Base-by-base conservation (phyloP, 1,284 basidiomycete genomes). In the Cutaneotrichosporon sp. region DNA sequence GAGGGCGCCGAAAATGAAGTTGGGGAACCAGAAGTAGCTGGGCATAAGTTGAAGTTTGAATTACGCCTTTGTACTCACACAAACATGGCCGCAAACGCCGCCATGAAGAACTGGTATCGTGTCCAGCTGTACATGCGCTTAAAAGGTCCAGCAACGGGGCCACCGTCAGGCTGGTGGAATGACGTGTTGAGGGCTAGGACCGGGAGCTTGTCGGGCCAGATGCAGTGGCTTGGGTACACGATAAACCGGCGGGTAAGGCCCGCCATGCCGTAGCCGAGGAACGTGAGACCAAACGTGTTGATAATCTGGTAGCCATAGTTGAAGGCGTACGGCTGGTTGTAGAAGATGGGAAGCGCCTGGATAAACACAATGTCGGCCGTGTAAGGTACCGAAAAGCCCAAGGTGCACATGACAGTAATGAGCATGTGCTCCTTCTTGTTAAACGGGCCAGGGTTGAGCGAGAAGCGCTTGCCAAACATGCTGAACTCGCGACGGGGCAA, bases 361-460 rank as follows among this genome's bases (percentile, higher is more conserved):
- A 64, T 61, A 41, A 67, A 46, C 13, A 73, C 52, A 41, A 72
- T 67, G 58, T 71, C 61, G 35, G 57, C 55, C 17, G 68, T 63
- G 58, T 74, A 74, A 15, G 66, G 65, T 3, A 63, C 51, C 49
- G 54, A 53, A 40, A 68, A 66, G 4, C 62, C 64, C 13, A 71
- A 65, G 37, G 70, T 72, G 49, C 61, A 58, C 68, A 72, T 70
- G 46, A 74, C 66, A 21, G 56, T 55, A 45, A 60, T 57, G 23
- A 55, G 45, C 46, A 56, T 57, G 53, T 60, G 59, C 51, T 60
- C 59, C 55, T 60, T 60, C 17, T 43, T 36, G 23, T 76, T 78
- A 72, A 82, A 83, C 0, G 77, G 78, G 5, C 81, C 81, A 1
- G 69, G 77, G 56, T 68, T 68, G 26, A 67, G 48, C 18, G 54